Conservation (phyloP, 2,329 filamentous ascomycete species). For the Colletotrichum kahawae region DNA sequence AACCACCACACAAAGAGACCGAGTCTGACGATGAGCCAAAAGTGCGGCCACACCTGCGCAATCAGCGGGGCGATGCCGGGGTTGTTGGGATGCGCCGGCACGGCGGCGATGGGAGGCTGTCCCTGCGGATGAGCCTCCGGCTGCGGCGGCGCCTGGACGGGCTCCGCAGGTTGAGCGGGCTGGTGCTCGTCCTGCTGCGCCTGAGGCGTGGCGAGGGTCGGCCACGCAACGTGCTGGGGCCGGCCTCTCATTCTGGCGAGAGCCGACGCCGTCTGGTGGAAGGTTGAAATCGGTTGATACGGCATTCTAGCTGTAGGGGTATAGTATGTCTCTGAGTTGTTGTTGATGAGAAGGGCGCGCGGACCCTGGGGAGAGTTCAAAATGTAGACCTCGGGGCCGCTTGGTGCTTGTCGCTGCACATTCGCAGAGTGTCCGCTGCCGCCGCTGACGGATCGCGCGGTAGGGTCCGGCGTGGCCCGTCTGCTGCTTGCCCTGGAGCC, state of each 20-base stretch:
- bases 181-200: constrained; percentile 1
- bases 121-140: constrained; percentile 31
- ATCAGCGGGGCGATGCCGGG: constrained; percentile 41
- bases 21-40: constrained; percentile 66
- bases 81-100: constrained; percentile 42
- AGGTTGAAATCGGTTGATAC: neutral
- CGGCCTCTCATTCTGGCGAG: constrained; percentile 10
- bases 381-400: constrained; percentile 61
- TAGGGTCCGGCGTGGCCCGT: constrained; percentile 51
- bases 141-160: constrained; percentile 25
- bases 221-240: constrained; percentile 15
- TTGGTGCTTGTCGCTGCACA: constrained; percentile 26
- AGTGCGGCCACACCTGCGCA: constrained; percentile 59
- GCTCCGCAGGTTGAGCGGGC: constrained; percentile 3
- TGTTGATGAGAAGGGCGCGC: constrained; percentile 60
- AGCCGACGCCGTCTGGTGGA: constrained; percentile 2
- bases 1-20: constrained; percentile 70
- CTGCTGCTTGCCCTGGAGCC: constrained; percentile 48
- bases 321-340: constrained; percentile 55
- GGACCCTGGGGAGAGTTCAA: constrained; percentile 66
- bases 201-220: constrained; percentile 23
- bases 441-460: constrained; percentile 35
- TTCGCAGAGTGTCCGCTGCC: constrained; percentile 29
- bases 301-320: constrained; percentile 42
- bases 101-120: constrained; percentile 29